Evolutionary conservation across 306 rosid species (phyloP).

Genomic region (Fagus crenata): DNA sequence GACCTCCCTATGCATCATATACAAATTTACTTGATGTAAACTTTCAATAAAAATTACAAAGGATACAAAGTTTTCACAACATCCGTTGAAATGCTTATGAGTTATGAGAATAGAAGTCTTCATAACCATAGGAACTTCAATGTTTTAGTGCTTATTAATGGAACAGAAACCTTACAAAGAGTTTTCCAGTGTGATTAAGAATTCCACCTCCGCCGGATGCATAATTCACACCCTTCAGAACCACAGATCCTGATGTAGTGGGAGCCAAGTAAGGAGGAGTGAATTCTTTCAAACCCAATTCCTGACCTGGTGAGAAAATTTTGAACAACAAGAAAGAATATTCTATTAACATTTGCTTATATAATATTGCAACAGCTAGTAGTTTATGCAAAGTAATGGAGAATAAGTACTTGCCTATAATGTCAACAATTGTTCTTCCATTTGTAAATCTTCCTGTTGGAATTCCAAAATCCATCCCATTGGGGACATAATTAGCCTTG

Average conservation of each 20-base stretch:
- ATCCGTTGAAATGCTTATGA: background rate
- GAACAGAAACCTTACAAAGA: slow-evolving; percentile 50
- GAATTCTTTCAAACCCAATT: slow-evolving; percentile 41
- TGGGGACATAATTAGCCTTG: slow-evolving; percentile 55
- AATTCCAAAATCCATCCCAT: slow-evolving; percentile 66
- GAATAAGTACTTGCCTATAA: slow-evolving; percentile 46
- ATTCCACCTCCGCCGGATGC: slow-evolving; percentile 80
- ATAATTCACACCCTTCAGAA: slow-evolving; percentile 68
- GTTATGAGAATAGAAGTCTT: background rate
- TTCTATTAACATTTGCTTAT: background rate
- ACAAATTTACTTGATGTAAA: background rate
- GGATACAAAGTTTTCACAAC: background rate
- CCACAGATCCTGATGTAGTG: slow-evolving; percentile 46
- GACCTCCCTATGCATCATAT: slow-evolving; percentile 46
- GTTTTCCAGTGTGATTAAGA: slow-evolving; percentile 57
- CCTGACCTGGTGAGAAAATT: slow-evolving; percentile 45
- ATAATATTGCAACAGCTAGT: no score
- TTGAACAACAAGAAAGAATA: background rate
- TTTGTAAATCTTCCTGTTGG: slow-evolving; percentile 79
- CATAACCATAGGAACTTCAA: no score
- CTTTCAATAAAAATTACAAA: no score
- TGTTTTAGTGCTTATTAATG: background rate
- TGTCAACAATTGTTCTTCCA: slow-evolving; percentile 65
- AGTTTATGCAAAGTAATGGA: background rate
- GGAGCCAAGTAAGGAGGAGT: slow-evolving; percentile 70